These are phyloP conservation scores for Apiotrichum laibachii DNA, from an alignment of 1,284 basidiomycete species.

Conservation along the genomic window DNA sequence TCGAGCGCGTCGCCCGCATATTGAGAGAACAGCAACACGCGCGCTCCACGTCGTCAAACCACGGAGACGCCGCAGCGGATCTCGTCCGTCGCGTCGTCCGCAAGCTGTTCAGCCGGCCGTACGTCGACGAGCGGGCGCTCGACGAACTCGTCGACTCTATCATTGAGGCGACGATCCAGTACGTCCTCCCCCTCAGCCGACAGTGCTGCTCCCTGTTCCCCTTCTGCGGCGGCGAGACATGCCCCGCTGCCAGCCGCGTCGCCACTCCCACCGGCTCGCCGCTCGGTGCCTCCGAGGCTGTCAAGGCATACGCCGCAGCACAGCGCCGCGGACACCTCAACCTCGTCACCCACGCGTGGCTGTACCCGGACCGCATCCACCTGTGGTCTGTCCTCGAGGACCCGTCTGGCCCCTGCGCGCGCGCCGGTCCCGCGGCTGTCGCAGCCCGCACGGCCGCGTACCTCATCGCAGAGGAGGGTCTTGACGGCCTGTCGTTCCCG, in stretches of 20 bases:
- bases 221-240: slow-evolving; percentile 49
- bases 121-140: slow-evolving; percentile 30
- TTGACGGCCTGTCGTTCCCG: slow-evolving; percentile 36
- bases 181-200: slow-evolving; percentile 34
- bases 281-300: slow-evolving; percentile 8
- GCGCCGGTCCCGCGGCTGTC: slow-evolving; percentile 18
- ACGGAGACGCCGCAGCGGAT: slow-evolving; percentile 41
- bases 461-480: slow-evolving; percentile 45
- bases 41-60: slow-evolving; percentile 21
- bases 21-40: slow-evolving; percentile 42
- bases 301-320: slow-evolving; percentile 30
- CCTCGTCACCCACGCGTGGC: slow-evolving; percentile 31
- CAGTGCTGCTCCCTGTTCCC: slow-evolving; percentile 41
- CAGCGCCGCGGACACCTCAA: slow-evolving; percentile 30
- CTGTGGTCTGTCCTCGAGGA: slow-evolving; percentile 38
- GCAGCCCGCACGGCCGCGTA: slow-evolving; percentile 34
- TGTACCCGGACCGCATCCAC: slow-evolving; percentile 41
- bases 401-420: slow-evolving; percentile 29
- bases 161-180: slow-evolving; percentile 49
- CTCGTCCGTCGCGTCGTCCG: slow-evolving; percentile 42
- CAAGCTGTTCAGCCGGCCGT: slow-evolving; percentile 32
- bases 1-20: slow-evolving; percentile 47
- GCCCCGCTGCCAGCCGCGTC: slow-evolving; percentile 15
- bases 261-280: slow-evolving; percentile 12
- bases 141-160: slow-evolving; percentile 35